Evolutionary conservation across 306 rosid genomes (phyloP).

Genomic region (Cucumis cinereus): DNA sequence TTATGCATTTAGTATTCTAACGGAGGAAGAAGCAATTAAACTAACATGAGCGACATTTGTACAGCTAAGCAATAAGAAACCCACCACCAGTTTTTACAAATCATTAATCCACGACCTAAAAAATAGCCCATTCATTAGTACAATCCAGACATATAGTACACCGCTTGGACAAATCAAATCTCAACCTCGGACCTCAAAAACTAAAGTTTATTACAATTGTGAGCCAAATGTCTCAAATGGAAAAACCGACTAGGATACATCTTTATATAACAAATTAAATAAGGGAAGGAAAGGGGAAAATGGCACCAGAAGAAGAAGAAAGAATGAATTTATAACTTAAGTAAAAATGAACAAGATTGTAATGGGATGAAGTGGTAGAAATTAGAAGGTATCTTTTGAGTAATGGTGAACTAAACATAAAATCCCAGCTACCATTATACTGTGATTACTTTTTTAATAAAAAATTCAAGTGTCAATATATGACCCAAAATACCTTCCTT

Average conservation of each 20-base stretch:
- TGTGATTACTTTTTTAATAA: neutral
- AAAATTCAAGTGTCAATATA: neutral
- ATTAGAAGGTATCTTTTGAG: neutral
- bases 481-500: slow-evolving; percentile 51
- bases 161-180: neutral
- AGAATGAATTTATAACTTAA: neutral
- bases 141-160: neutral
- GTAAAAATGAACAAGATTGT: neutral
- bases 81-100: neutral
- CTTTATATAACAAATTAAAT: neutral
- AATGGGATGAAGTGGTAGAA: neutral
- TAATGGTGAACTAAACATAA: neutral
- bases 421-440: neutral
- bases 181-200: neutral
- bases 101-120: neutral
- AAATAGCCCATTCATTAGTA: neutral
- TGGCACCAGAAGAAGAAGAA: neutral
- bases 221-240: neutral
- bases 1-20: too few relatives aligned
- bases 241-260: neutral
- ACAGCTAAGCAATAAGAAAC: neutral
- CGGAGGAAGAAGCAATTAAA: too few relatives aligned
- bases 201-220: neutral
- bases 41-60: too few relatives aligned
- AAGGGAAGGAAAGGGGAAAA: neutral